phyloP scores from a whole-genome alignment of 371 early-diverging fungal species.

The Mortierella sp. region DNA sequence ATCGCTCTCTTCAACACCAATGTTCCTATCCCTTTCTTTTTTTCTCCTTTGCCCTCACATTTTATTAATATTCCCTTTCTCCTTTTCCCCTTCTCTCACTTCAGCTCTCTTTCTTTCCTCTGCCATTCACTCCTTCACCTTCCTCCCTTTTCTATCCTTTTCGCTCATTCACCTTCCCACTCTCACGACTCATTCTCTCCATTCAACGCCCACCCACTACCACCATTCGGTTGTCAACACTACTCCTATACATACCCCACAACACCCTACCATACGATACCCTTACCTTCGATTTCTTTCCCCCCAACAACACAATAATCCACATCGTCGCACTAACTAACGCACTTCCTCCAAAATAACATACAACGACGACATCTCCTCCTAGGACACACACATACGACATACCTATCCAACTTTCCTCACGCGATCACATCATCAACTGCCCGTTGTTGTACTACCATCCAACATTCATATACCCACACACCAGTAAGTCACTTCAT shows the following conservation, averaged over 20 bases:
- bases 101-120: not conserved
- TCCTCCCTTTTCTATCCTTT: not conserved
- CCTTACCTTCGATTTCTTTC: not conserved
- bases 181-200: not conserved
- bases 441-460: slow-evolving; percentile 1
- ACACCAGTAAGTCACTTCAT: not conserved
- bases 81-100: not conserved
- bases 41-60: no score
- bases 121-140: not conserved
- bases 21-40: no score
- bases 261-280: not conserved
- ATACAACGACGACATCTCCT: not conserved
- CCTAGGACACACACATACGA: not conserved
- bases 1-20: no score
- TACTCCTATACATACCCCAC: not conserved
- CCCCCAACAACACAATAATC: not conserved
- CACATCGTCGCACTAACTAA: slow-evolving; percentile 1
- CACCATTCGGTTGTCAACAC: not conserved
- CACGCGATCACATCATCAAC: not conserved
- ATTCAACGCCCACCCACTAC: not conserved
- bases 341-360: not conserved
- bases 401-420: not conserved
- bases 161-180: not conserved
- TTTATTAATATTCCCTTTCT: not conserved
- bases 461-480: not conserved